Evolutionary conservation across 495 filamentous ascomycete species (phyloP).

Genomic region (Tricharina praecox): DNA sequence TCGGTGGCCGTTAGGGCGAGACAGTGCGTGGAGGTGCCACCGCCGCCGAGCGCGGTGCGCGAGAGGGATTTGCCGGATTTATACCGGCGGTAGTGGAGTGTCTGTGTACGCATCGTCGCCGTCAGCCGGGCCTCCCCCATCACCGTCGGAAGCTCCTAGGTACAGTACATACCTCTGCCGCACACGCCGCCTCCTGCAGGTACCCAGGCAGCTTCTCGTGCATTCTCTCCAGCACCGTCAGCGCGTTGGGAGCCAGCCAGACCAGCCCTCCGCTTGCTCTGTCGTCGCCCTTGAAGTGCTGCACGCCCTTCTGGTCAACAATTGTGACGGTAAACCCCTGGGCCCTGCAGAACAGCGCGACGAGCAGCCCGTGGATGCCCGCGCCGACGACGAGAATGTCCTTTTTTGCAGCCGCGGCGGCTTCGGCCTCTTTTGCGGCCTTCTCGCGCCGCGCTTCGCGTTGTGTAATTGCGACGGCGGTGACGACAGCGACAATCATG

Average conservation of each 20-base stretch:
- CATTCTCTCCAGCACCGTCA: conserved; percentile 1
- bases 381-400: conserved; percentile 3
- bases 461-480: conserved; percentile 7
- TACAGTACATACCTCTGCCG: neutral
- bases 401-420: conserved; percentile 6
- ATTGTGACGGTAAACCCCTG: conserved; percentile 6
- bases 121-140: no score
- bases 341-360: neutral
- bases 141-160: no score
- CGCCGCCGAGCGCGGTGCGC: neutral
- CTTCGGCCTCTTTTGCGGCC: conserved; percentile 3
- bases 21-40: no score
- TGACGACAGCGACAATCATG: conserved; percentile 7
- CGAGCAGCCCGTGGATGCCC: neutral
- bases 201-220: neutral
- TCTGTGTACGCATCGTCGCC: no score
- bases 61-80: conserved; percentile 3
- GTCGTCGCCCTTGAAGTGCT: neutral
- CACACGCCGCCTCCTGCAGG: neutral
- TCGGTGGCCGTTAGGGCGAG: neutral
- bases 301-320: neutral
- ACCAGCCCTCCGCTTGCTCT: neutral
- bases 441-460: conserved; percentile 8
- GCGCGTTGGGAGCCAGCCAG: neutral
- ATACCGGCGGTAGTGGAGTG: conserved; percentile 5